phyloP scores from a whole-genome alignment of 1,284 basidiomycete species.

The Blastosporella zonata region DNA sequence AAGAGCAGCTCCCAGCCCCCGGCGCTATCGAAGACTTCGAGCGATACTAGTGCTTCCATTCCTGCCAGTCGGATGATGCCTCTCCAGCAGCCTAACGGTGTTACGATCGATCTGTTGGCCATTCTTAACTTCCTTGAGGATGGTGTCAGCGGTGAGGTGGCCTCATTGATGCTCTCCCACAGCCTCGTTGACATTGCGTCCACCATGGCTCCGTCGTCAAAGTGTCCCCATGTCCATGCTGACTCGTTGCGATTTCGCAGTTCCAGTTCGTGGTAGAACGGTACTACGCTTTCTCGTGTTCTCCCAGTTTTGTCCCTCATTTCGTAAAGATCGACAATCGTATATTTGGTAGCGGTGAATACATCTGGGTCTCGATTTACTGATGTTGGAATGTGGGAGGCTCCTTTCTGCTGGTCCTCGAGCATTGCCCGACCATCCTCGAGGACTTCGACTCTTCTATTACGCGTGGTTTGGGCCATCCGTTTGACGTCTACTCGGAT shows the following conservation, averaged over 20 bases:
- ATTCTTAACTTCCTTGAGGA: slow-evolving; percentile 23
- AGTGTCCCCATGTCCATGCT: slow-evolving; percentile 18
- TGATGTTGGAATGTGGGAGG: too few species aligned
- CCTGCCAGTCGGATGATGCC: slow-evolving; percentile 23
- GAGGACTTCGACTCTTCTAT: not conserved
- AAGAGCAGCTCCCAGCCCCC: slow-evolving; percentile 31
- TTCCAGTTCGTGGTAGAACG: slow-evolving; percentile 4
- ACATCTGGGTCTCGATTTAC: not conserved
- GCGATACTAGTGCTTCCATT: slow-evolving; percentile 13
- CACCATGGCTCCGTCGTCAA: slow-evolving; percentile 32
- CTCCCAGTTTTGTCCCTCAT: not conserved
- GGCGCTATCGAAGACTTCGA: slow-evolving; percentile 33
- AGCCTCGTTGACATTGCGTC: slow-evolving; percentile 22
- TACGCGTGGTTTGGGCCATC: slow-evolving; percentile 14
- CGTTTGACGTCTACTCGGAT: slow-evolving; percentile 2
- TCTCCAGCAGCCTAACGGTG: slow-evolving; percentile 24
- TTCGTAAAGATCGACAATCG: slow-evolving; percentile 17
- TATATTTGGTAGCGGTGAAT: not conserved
- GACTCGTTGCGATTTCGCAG: not conserved
- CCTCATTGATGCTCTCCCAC: slow-evolving; percentile 19
- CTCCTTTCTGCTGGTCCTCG: too few species aligned
- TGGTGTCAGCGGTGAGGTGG: slow-evolving; percentile 9
- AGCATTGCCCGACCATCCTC: slow-evolving; percentile 1
- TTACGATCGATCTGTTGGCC: slow-evolving; percentile 28
- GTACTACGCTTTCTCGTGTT: slow-evolving; percentile 1